Evolutionary conservation across 192 early-diverging fungal species (phyloP), one percentile per base, ranked within the genome.

Genomic region (Glomus cerebriforme): DNA sequence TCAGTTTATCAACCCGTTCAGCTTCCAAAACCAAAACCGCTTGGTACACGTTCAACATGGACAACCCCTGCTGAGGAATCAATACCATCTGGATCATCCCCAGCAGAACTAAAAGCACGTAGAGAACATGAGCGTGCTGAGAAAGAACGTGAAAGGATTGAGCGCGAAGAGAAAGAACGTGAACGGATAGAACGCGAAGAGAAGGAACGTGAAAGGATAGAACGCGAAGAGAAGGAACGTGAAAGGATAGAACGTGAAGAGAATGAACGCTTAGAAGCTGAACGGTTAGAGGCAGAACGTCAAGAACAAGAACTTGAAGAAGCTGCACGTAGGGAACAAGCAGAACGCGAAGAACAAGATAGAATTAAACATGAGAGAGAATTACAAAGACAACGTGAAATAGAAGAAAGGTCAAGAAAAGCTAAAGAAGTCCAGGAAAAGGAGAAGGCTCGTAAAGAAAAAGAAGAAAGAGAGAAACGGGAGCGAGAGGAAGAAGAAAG

Each of bases 61-160:
- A 47, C 64, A 49, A 60, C 29, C 13, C 9, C 43, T 22, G 58
- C 31, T n/a, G 73, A 82, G 17, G 63, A 82, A 60, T 43, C n/a
- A 35, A 68, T 78, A 19, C 54, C 75, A 37, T 60, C 80, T 80
- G 80, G 76, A 26, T 74, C 74, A 10, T 76, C 82, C 60, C 66
- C 70, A n/a, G 80, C 79, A 66, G 79, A 79, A 64, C 59, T 75
- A 31, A 82, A 83, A 58, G 78, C 75, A 17, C 74, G 79, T 29
- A 59, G 79, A 73, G 72, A 77, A 59, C 78, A 74, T 26, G 73
- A 75, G 58, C 47, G 81, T 31, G 77, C 81, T 70, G 84, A 82
- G 82, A 76, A 77, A 3, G 83, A 83, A 64, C 83, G 84, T 59
- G 84, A 87, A 69, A 81, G 83, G 24, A 45, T 80, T 17, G 83